A percentile compares a stretch with the other conserved stretches of the same genome.
Evolutionary conservation across 208 protist genomes (phyloP).

Genomic region (Wallacemonas rigidus): DNA sequence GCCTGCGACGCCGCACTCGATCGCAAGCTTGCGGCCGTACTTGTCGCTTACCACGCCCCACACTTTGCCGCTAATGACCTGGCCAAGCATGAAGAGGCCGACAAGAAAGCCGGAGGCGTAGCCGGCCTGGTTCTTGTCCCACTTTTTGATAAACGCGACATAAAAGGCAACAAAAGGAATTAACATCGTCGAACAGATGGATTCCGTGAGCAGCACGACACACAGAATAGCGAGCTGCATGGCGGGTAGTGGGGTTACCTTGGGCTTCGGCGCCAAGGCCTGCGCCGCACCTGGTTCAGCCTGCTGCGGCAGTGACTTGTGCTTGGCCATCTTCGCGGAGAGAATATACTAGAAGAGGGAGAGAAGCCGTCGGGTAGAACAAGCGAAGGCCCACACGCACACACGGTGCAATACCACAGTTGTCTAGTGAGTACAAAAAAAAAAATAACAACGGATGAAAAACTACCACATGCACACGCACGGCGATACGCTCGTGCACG

Average conservation of each 20-base stretch:
- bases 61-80: constrained; percentile 68
- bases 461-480: no score
- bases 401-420: no score
- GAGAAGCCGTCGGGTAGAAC: neutral
- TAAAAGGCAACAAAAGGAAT: constrained; percentile 78
- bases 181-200: constrained; percentile 71
- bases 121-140: constrained; percentile 41
- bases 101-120: constrained; percentile 70
- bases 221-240: constrained; percentile 59
- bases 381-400: no score
- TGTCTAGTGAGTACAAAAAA: no score
- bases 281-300: constrained; percentile 7
- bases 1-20: constrained; percentile 52
- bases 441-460: no score
- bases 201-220: constrained; percentile 74
- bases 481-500: no score
- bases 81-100: constrained; percentile 81
- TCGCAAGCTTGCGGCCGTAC: constrained; percentile 59
- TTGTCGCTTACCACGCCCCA: constrained; percentile 75
- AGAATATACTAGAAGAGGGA: constrained; percentile 4
- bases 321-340: constrained; percentile 5
- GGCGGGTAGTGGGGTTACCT: constrained; percentile 66
- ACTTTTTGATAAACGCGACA: constrained; percentile 52
- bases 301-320: neutral
- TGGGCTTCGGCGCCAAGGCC: constrained; percentile 11